Evolutionary conservation across 768 basidiomycete species (phyloP), one percentile per base, ranked within the genome.

Genomic region (Naematelia encephala): DNA sequence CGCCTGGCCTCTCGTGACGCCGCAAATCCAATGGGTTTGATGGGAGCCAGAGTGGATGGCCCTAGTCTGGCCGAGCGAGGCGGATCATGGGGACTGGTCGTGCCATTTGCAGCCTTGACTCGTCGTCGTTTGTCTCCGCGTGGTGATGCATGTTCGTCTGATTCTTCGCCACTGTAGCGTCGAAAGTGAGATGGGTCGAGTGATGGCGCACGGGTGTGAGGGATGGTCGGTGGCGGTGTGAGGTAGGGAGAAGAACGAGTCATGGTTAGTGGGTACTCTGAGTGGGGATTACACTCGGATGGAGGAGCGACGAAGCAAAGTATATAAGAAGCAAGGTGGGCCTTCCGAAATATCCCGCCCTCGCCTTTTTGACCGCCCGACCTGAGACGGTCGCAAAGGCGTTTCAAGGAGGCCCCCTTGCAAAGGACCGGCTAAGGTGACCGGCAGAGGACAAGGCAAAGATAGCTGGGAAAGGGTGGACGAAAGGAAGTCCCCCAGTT

Each of bases 1-100:
- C 66, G 43, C 53, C 67, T 56, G 3, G 56, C 42, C 49, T 70
- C 69, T 48, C 72, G 47, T 11, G 60, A 42, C n/a, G 67, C 67
- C 4, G 69, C 69, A 48, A 74, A 74, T 2, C 72, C 72, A 34
- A 74, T 68, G 11, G 72, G 72, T 43, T 68, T 70, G 61, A 73
- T 68, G 4, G 66, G 64, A 11, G 68, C 51, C 26, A 66, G 51
- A 3, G 25, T 43, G 28, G 25, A 16, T 1, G 26, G 26, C 26
- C 14, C 53, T n/a, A 49, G 13, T 30, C 53, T 26, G 27, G 19
- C 13, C 19, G 46, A 27, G 25, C 28, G 50, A 52, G 25, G 29
- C 23, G 3, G 51, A 54, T 42, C 34, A 26, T 2, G 28, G 28
- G 26, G 44, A 25, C 22, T 51, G 22, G 11, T 23, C 26, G 22